Base-by-base conservation (phyloP, 108 stramenopile species). In the Skeletonema menzelii region DNA sequence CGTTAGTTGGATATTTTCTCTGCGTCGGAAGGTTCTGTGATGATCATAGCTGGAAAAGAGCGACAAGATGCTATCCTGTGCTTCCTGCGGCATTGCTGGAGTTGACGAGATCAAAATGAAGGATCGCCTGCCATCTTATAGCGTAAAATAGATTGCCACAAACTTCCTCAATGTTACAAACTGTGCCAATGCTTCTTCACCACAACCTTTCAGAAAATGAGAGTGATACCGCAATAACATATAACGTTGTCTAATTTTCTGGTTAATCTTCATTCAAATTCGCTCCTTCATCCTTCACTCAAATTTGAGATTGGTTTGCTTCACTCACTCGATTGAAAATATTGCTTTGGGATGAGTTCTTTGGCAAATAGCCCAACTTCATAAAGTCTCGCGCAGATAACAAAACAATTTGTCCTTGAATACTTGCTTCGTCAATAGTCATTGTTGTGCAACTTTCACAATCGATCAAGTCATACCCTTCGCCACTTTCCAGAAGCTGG, bases 351-450 rank as follows among this genome's bases (percentile, higher is more conserved):
- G 27, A 26, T 14, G 46, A 22, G 40, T 63, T 65, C 8, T 58
- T 67, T 15, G 65, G 66, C 2, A 57, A 8, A 35, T 79, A 79
- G 72, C 71, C 78, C 62, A 79, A 66, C 15, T 57, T 79, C 5
- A 19, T 27, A 17, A 72, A 72, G 35, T 79, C 78, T 47, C 67
- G 61, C 14, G 56, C 32, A 53, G 19, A n/a, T 12, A 79, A 49
- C 70, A 79, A 55, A 13, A 72, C 32, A 62, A 79, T 67, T 49
- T 67, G 71, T 24, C 77, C 77, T 35, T 67, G 63, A 67, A 79
- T 70, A 62, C 65, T 40, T 22, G 49, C 53, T 49, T 79, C 77
- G 20, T 72, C 59, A 62, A 79, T 61, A 34, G 27, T 32, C 27
- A 79, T 59, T 56, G 42, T 55, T 8, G 70, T n/a, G 37, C 70